phyloP scores from a whole-genome alignment of 352 stramenopile genomes.

The Albugo candida region DNA sequence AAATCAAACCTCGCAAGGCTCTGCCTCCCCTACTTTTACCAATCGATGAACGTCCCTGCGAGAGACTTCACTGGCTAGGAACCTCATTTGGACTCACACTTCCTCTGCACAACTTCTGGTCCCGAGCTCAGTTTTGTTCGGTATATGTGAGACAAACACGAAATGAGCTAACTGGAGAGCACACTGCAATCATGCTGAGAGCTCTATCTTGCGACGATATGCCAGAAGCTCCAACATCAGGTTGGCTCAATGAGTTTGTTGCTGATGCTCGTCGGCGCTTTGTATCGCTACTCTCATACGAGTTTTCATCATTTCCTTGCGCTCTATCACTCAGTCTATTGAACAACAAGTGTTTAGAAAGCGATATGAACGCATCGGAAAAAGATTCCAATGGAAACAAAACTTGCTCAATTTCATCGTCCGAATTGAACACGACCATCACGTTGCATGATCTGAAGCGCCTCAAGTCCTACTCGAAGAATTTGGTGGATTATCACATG shows the following conservation, averaged over 20 bases:
- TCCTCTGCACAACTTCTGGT: slow-evolving; percentile 96
- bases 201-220: slow-evolving; percentile 58
- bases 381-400: slow-evolving; percentile 14
- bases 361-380: slow-evolving; percentile 13
- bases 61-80: slow-evolving; percentile 96
- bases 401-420: slow-evolving; percentile 52
- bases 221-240: slow-evolving; percentile 44
- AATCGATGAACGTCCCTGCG: slow-evolving; percentile 84
- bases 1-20: slow-evolving; percentile 90
- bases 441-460: slow-evolving; percentile 96
- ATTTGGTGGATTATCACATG: slow-evolving; percentile 99
- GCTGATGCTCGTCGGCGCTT: slow-evolving; percentile 88
- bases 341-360: slow-evolving; percentile 17
- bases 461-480: slow-evolving; percentile 95
- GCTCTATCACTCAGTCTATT: slow-evolving; percentile 84
- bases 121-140: slow-evolving; percentile 82
- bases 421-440: slow-evolving; percentile 84
- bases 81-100: slow-evolving; percentile 96
- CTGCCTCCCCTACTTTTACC: slow-evolving; percentile 93
- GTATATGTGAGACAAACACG: slow-evolving; percentile 97
- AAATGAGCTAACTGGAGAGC: slow-evolving; percentile 98
- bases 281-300: slow-evolving; percentile 83
- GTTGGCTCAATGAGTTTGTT: slow-evolving; percentile 90
- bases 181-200: slow-evolving; percentile 88
- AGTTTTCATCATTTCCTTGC: slow-evolving; percentile 84